Base-by-base conservation (phyloP, 306 rosid genomes). In the Dryas drummondii region DNA sequence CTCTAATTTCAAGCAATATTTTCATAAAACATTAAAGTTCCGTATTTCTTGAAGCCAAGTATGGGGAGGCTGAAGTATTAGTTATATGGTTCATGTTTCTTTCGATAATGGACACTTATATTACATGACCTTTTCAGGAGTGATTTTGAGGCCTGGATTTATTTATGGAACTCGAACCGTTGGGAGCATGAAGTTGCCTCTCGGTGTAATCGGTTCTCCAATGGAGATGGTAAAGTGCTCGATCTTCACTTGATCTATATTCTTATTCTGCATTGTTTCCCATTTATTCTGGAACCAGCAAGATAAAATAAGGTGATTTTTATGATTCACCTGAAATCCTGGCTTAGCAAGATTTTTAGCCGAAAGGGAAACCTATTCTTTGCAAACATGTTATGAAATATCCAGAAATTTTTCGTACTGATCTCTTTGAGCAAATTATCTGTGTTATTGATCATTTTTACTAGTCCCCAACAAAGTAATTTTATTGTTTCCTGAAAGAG, bases 81-180 rank as follows among this genome's bases (percentile, higher is more conserved):
- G 42, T 37, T 37, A 8, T 52, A 27, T 7, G 15, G 8, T 61
- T 41, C 16, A 19, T 32, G 16, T 52, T 51, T 50, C 19, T 37
- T 37, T 51, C n/a, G 6, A 13, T 61, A 32, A 13, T 7, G 47
- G 47, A 32, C 10, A 1, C 66, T 41, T 70, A 3, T 40, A 8
- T 37, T 48, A 4, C 9, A 5, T 67, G 9, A n/a, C 70, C 45
- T 75, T 84, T 84, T 71, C 93, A 94, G 98, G 98, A 83, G 88
- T 94, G 84, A 80, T 94, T 81, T 81, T 94, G 87, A 91, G 97
- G 82, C 97, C 97, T 16, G 98, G 97, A 41, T 91, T 94, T 87
- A 91, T 94, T 66, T 88, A 94, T 66, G 98, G 98, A 78, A 90
- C 98, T 62, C 97, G 98, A 68, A 83, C 78, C 47, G 91, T 87